These are phyloP conservation scores for Croton setiger DNA, from an alignment of 441 rosid species.

Conservation along the genomic window DNA sequence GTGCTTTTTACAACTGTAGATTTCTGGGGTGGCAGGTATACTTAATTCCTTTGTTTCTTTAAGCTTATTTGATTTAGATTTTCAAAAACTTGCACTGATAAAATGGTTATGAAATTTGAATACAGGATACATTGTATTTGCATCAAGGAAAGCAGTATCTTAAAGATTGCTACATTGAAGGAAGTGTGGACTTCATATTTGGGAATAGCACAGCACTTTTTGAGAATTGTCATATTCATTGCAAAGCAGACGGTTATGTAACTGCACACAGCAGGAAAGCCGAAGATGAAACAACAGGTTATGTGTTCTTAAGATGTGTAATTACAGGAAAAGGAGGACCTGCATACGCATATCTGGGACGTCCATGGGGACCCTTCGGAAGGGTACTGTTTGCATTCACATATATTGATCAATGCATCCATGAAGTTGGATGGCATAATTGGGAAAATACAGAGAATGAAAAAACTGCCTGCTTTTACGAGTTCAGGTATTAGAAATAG, in stretches of 20 bases:
- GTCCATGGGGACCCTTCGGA: constrained; percentile 99
- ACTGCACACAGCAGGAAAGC: constrained; percentile 96
- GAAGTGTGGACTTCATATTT: constrained; percentile 90
- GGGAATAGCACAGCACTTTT: constrained; percentile 91
- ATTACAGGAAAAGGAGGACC: constrained; percentile 84
- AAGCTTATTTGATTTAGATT: neutral
- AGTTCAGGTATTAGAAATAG: constrained; percentile 58
- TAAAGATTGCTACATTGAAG: constrained; percentile 88
- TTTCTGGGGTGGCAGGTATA: constrained; percentile 98
- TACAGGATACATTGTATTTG: constrained; percentile 88
- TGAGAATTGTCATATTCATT: constrained; percentile 95
- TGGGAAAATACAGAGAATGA: constrained; percentile 95
- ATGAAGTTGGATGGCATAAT: constrained; percentile 74
- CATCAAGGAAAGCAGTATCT: constrained; percentile 89
- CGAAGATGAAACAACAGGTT: constrained; percentile 87
- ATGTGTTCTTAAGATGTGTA: constrained; percentile 89
- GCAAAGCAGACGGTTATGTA: constrained; percentile 80
- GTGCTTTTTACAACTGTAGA: constrained; percentile 91
- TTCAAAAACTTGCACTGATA: neutral
- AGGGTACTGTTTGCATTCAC: constrained; percentile 84
- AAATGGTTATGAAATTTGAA: constrained; percentile 14
- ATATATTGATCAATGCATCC: constrained; percentile 78
- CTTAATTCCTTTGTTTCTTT: neutral
- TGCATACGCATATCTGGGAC: constrained; percentile 69
- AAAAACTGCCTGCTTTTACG: constrained; percentile 94